Base-by-base conservation (phyloP, 1,139 yeast genomes). In the Hansenula sp. region DNA sequence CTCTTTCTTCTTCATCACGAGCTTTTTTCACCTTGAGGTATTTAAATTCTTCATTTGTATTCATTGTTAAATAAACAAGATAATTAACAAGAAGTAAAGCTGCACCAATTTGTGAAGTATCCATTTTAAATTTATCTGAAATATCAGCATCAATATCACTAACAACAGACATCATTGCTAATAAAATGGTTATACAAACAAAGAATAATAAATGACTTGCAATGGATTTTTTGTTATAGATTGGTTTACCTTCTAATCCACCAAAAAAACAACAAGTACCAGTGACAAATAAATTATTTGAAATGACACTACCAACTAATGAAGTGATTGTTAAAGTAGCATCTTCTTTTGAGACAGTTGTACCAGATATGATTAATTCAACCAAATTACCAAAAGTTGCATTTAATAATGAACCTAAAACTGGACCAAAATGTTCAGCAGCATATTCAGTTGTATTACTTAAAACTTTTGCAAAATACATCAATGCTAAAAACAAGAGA, bases 361-460 rank as follows among this genome's bases (percentile, higher is more conserved):
- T 48, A 34, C 55, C 55, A 3, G 54, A 50, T 19, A 51, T 51
- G 40, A 51, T 50, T 34, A 51, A 22, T 32, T 51, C 55, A 17
- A 51, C 86, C 10, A 95, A 95, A 63, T 92, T 92, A 45, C 97
- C 97, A 60, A 92, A 86, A 12, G 97, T 89, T 5, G 97, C 97
- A 64, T 92, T 92, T 56, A 92, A 69, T 49, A 90, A 70, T 1
- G 97, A 97, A 18, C 97, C 97, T 32, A 89, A 54, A 13, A 96
- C 88, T 53, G 87, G 61, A 20, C 55, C 55, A 24, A 44, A 51
- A 43, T 51, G 55, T 29, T 48, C 52, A 31, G 43, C 46, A 3
- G 55, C 54, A 43, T 46, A 39, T 43, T 51, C 55, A 7, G 55
- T 51, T 16, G 46, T 44, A 29, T 51, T 51, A 44, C 53, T 48